Base-by-base conservation (phyloP, 306 rosid genomes). In the Acacia melanoxylon region DNA sequence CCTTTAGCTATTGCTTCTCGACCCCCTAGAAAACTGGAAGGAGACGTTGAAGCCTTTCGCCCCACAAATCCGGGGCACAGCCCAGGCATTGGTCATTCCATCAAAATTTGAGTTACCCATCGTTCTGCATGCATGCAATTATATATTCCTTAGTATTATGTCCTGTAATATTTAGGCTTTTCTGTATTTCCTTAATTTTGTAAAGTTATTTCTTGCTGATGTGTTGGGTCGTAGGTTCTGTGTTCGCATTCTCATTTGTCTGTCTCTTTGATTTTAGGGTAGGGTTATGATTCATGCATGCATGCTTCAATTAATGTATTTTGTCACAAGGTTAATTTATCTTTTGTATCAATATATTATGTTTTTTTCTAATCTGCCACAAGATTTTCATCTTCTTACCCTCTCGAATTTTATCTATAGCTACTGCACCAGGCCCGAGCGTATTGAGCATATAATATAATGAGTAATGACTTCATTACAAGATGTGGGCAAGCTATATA, bases 71-170 rank as follows among this genome's bases (percentile, higher is more conserved):
- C 97, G 1, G 94, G 98, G 17, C 93, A 91, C 41, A 91, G 97
- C 66, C 98, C 98, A 0, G 94, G 98, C 13, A 88, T 93, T 44
- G 98, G 98, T 2, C 98, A 94, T 83, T 82, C 92, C 54, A 29
- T 90, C 83, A 83, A 86, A 63, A 79, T 75, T 83, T 88, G 82
- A 78, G 9, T 5, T 0, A 5, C 3, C 40, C 20, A 61, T 0
- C 19, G 31, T 10, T 65, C 20, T 66, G 45, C 71, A 66, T 66
- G 71, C 42, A 15, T 33, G 71, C 71, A 66, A 33, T 16, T 19
- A 33, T 5, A 13, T 37, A 33, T 20, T 12, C 52, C 14, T 52
- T 24, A 77, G 22, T 51, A 71, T 52, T 17, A 72, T 45, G 78
- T 48, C 31, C 27, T 51, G 22, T 59, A 16, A 14, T 76, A 27